Percentiles rank a stretch among this genome's conserved stretches.
phyloP scores from a whole-genome alignment of 768 basidiomycete genomes.

The Obba rivulosa region DNA sequence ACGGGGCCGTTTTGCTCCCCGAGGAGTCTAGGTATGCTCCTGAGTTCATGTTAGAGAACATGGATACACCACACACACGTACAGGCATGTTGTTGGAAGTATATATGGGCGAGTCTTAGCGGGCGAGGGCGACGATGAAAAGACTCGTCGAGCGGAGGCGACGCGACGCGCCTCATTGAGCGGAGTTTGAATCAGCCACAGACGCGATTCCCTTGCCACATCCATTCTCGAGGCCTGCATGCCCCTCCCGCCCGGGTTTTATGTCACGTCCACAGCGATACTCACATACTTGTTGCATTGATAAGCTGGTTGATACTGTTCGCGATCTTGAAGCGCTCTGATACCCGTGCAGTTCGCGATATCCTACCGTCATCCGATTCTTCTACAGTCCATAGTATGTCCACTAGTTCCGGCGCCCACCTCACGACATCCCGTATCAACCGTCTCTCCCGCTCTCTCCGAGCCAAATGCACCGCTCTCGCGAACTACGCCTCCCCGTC shows the following conservation, averaged over 20 bases:
- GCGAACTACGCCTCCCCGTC: conserved; percentile 21
- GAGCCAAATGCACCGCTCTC: conserved; percentile 38
- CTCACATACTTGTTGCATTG: conserved; percentile 19
- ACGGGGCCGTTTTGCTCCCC: conserved; percentile 53
- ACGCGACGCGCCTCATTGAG: not conserved
- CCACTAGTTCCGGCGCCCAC: conserved; percentile 13
- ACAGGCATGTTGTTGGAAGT: too few relatives aligned
- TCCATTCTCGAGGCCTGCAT: too few relatives aligned
- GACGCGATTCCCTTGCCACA: not conserved
- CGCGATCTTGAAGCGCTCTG: too few relatives aligned
- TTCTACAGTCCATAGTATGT: not conserved
- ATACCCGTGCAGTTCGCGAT: too few relatives aligned
- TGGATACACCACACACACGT: too few relatives aligned
- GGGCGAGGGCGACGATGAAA: too few relatives aligned
- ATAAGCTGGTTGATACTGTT: too few relatives aligned
- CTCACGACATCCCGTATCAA: conserved; percentile 37
- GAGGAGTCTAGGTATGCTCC: conserved; percentile 29
- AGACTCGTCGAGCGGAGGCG: not conserved
- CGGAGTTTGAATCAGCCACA: not conserved
- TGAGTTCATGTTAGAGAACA: too few relatives aligned
- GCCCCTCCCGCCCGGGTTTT: too few relatives aligned
- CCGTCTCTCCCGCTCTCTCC: conserved; percentile 43
- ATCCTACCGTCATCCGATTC: conserved; percentile 13
- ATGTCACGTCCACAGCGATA: not conserved
- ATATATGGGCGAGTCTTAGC: too few relatives aligned